A percentile compares a stretch with the other conserved stretches of the same genome.
Evolutionary conservation across 495 filamentous ascomycete species (phyloP).

Genomic region (Penicillium herquei): DNA sequence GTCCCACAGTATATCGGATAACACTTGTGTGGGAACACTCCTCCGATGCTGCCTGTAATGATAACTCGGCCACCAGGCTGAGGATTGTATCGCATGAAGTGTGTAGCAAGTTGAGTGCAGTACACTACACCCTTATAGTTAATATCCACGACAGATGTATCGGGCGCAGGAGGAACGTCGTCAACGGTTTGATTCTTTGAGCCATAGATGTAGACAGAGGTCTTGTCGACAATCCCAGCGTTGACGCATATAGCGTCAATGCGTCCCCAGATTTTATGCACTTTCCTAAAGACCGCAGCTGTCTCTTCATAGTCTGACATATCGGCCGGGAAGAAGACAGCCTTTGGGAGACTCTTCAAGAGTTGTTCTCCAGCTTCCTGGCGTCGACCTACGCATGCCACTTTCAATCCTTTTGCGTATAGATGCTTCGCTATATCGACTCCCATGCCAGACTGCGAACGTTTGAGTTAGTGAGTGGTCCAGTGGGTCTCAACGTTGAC

Average conservation of each 20-base stretch:
- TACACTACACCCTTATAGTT: constrained; percentile 33
- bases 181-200: constrained; percentile 15
- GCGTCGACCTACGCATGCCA: constrained; percentile 26
- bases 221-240: constrained; percentile 25
- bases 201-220: constrained; percentile 24
- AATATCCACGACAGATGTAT: constrained; percentile 24
- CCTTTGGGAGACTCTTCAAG: constrained; percentile 15
- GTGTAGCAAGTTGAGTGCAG: constrained; percentile 25
- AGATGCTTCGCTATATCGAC: constrained; percentile 23
- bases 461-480: neutral
- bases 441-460: constrained; percentile 29
- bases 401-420: constrained; percentile 22
- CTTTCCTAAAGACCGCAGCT: constrained; percentile 18
- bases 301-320: constrained; percentile 26
- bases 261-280: constrained; percentile 19
- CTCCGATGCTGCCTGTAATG: constrained; percentile 28
- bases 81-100: constrained; percentile 32
- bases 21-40: constrained; percentile 22
- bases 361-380: constrained; percentile 16
- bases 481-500: neutral
- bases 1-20: constrained; percentile 32
- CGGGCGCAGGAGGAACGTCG: constrained; percentile 25
- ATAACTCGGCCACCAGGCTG: constrained; percentile 26
- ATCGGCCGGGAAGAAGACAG: constrained; percentile 23
- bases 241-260: constrained; percentile 30